Evolutionary conservation across 495 filamentous ascomycete genomes (phyloP), one percentile per base, ranked within the genome.

Genomic region (Annulohypoxylon bovei): DNA sequence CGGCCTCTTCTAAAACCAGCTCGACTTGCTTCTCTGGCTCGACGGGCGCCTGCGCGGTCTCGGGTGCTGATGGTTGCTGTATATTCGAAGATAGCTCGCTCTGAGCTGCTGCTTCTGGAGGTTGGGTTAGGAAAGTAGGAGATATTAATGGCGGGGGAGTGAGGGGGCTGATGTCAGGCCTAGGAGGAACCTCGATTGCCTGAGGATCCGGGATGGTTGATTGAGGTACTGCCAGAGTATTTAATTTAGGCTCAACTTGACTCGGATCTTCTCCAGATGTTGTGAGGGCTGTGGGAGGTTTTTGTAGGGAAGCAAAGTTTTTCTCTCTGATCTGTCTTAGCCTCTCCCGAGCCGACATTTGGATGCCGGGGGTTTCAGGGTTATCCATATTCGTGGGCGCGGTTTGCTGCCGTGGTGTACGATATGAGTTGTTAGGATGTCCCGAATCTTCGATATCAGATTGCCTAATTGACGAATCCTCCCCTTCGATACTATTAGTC

Each of bases 281-380:
- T 1, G 20, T 9, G 23, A 52, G 47, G 40, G 53, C 22, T 30
- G 35, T 3, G 28, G 68, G 39, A 40, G 54, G 40, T 22, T 33
- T 53, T 6, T 35, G 18, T 0, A 64, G 20, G n/a, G 54, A 42
- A 22, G 60, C 65, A 56, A 77, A 73, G 35, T 68, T 52, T 5
- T 14, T 35, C 9, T 75, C 72, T 42, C 67, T 67, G 5, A 75
- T 33, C 9, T 55, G 28, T 49, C 62, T 75, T 5, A 81, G 27
- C 32, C 63, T 72, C n/a, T 81, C 79, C 16, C 71, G 67, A 22
- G 73, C 77, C 27, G 78, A 76, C n/a, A 46, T 39, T 12, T 69
- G 71, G 22, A 58, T 44, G 22, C 8, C 46, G 11, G 46, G 1
- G 32, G 62, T 7, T 28, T 60, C 40, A 12, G 65, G 23, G 22